Evolutionary conservation across 306 rosid genomes (phyloP).

Genomic region (Citrullus amarus): DNA sequence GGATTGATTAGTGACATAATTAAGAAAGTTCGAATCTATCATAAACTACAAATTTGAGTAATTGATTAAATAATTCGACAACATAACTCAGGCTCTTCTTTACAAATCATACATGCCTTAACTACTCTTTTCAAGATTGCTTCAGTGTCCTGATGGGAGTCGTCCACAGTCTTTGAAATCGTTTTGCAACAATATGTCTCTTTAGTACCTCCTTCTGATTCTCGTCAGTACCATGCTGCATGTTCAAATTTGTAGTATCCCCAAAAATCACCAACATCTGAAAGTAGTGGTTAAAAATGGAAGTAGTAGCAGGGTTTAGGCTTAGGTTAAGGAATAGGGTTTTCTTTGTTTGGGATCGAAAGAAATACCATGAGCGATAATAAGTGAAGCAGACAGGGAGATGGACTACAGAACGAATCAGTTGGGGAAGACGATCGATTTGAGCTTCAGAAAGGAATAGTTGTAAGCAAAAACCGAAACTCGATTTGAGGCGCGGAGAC

Average conservation of each 20-base stretch:
- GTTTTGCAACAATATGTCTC: constrained; percentile 62
- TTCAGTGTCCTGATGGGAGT: constrained; percentile 70
- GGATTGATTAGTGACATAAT: background rate
- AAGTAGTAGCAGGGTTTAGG: too few relatives aligned
- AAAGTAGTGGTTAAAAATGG: too few relatives aligned
- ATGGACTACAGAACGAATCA: too few relatives aligned
- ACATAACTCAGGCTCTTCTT: background rate
- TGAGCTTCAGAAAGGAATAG: too few relatives aligned
- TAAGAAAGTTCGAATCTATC: background rate
- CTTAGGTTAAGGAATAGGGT: too few relatives aligned
- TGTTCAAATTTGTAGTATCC: constrained; percentile 75
- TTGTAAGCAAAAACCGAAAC: too few relatives aligned
- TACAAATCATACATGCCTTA: background rate
- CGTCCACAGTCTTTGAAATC: constrained; percentile 68
- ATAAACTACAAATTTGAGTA: background rate
- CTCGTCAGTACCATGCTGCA: constrained; percentile 69
- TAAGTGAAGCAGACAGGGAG: too few relatives aligned
- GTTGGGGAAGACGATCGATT: too few relatives aligned
- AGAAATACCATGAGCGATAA: too few relatives aligned
- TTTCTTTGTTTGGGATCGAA: too few relatives aligned
- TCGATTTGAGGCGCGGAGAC: too few relatives aligned
- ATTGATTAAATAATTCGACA: background rate
- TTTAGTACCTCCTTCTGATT: constrained; percentile 63
- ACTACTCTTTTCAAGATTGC: constrained; percentile 64
- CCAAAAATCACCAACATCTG: constrained; percentile 90